Evolutionary conservation across 805 yeast genomes (phyloP), one percentile per base, ranked within the genome.

Genomic region (Candida krabiensis): DNA sequence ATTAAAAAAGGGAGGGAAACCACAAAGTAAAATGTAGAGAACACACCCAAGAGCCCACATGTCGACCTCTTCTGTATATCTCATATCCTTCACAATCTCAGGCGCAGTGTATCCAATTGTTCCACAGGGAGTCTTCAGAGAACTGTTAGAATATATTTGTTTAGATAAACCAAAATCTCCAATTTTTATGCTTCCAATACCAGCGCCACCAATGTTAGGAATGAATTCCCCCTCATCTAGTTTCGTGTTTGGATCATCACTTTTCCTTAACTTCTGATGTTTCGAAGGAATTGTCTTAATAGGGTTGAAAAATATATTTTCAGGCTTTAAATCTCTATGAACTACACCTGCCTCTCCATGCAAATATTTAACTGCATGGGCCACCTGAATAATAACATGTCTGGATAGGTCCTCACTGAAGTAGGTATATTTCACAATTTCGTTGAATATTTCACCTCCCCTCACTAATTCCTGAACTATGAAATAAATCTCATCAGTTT

Each of bases 41-140:
- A 93, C 96, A 66, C 99, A 93, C 0, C 99, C 99, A 38, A 93
- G 70, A 4, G 97, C 97, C 99, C 99, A 93, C 93, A 93, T 87
- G 60, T 93, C 99, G 25, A 93, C 99, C 47, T 89, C 84, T 67
- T 86, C 88, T 2, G 96, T 86, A 58, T 93, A 93, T 32, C 81
- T 74, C 66, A 90, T 95, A 61, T 93, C 98, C 48, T 84, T 81
- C 28, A 93, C 98, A 51, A 93, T 91, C 63, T 93, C 99, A 0
- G 99, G 99, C 0, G 99, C 99, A 2, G 98, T 91, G 57, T 93
- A 93, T 3, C 98, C 98, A 13, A 93, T 96, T 1, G 99, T 93
- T 35, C 99, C 99, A 66, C 99, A 93, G 0, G 99, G 99, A 0
- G 99, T 93, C 73, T 88, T 87, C 26, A 60, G 38, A 16, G 97